Conservation (phyloP, 495 filamentous ascomycete species). For the Neurospora intermedia region DNA sequence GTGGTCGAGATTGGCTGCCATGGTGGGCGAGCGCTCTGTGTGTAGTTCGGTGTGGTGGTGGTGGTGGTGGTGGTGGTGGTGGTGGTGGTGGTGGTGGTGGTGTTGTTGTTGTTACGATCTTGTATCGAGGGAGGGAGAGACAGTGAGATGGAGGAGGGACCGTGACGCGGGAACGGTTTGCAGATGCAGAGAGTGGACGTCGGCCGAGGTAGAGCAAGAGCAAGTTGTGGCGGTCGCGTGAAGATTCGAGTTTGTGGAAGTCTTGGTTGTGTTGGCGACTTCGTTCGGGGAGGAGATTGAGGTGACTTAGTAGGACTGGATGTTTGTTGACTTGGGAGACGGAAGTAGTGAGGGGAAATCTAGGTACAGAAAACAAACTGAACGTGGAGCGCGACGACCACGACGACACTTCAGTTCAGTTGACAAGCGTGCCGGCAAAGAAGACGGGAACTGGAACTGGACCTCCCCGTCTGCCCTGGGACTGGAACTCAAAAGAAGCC, state of each 20-base stretch:
- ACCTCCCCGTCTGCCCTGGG: neutral
- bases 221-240: neutral
- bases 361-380: neutral
- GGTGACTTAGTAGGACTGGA: neutral
- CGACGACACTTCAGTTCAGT: neutral
- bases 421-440: too few relatives aligned
- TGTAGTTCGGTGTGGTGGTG: neutral
- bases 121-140: neutral
- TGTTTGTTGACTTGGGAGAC: neutral
- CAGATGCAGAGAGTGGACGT: neutral
- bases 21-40: slow-evolving; percentile 30
- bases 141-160: neutral
- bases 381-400: neutral
- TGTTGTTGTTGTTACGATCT: neutral
- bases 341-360: neutral
- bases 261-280: neutral
- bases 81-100: neutral
- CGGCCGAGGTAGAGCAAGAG: neutral
- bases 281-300: neutral
- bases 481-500: neutral
- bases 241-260: neutral
- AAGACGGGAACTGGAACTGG: neutral
- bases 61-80: neutral
- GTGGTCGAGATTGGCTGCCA: slow-evolving; percentile 63
- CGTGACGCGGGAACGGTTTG: neutral